Percentiles rank a stretch among this genome's conserved stretches.
These are phyloP conservation scores for Comarum palustre DNA, from an alignment of 306 rosid species.

Conservation along the genomic window DNA sequence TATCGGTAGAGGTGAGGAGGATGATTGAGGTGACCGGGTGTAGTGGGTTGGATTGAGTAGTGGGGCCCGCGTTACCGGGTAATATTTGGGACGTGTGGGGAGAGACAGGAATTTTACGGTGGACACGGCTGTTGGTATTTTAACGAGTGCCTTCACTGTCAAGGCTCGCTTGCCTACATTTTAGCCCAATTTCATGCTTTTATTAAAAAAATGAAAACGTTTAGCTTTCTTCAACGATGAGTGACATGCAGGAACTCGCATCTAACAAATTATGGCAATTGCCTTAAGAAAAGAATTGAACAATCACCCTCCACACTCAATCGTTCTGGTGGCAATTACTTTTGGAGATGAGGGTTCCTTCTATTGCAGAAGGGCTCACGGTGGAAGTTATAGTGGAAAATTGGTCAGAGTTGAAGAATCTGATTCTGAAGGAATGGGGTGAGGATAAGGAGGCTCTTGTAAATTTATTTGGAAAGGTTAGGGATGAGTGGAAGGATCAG, in stretches of 20 bases:
- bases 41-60: conserved; percentile 29
- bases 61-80: not conserved
- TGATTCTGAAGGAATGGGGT: conserved; percentile 68
- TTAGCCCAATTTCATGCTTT: not conserved
- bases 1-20: conserved; percentile 22
- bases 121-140: conserved; percentile 7
- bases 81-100: conserved; percentile 18
- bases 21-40: conserved; percentile 37
- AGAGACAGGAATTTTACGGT: conserved; percentile 30
- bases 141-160: not conserved
- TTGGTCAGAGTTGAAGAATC: conserved; percentile 66
- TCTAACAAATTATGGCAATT: too few species aligned
- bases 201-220: too few species aligned
- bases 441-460: conserved; percentile 62
- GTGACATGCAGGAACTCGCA: too few species aligned
- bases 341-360: conserved; percentile 61
- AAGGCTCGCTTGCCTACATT: not conserved
- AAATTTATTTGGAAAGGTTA: conserved; percentile 64
- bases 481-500: conserved; percentile 80
- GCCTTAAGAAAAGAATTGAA: too few species aligned
- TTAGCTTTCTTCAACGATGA: too few species aligned
- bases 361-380: conserved; percentile 66
- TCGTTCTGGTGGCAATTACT: conserved; percentile 28
- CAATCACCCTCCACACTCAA: too few species aligned
- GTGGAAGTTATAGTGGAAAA: conserved; percentile 68